Conservation (phyloP, 306 rosid genomes). For the Prunus campanulata region DNA sequence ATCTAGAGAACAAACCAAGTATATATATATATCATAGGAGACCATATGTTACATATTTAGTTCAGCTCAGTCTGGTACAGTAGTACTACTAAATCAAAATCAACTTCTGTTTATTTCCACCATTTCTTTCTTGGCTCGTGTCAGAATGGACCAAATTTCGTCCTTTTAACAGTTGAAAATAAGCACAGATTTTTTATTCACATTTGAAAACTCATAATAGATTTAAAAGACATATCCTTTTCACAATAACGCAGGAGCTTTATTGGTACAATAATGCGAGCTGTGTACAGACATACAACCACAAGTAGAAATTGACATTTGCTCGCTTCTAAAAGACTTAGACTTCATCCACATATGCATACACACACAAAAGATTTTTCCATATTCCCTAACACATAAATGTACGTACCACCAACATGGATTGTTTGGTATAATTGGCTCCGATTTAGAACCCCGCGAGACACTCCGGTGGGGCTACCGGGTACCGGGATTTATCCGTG, state of each 20-base stretch:
- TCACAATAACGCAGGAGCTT: constrained; percentile 1
- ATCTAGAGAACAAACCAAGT: not conserved
- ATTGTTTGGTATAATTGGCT: not conserved
- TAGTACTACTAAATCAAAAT: not conserved
- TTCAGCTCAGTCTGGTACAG: not conserved
- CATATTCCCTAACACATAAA: not conserved
- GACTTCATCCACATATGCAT: not conserved
- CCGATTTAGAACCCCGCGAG: constrained; percentile 39
- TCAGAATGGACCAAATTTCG: not conserved
- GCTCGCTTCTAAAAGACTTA: not conserved
- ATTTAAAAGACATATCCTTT: not conserved
- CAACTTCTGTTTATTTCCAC: not conserved
- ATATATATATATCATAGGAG: not conserved
- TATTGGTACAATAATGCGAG: constrained; percentile 15
- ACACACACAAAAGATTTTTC: not conserved
- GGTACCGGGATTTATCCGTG: constrained; percentile 64
- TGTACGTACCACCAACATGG: not conserved
- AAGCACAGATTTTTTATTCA: not conserved
- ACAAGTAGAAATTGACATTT: constrained; percentile 12
- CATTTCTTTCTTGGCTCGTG: not conserved
- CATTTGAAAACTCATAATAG: not conserved
- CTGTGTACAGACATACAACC: not conserved
- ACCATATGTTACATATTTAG: not conserved
- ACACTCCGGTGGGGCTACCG: constrained; percentile 73
- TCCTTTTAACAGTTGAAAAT: not conserved